Evolutionary conservation across 345 rosid species (phyloP).

Genomic region (Moricandia moricandioides): DNA sequence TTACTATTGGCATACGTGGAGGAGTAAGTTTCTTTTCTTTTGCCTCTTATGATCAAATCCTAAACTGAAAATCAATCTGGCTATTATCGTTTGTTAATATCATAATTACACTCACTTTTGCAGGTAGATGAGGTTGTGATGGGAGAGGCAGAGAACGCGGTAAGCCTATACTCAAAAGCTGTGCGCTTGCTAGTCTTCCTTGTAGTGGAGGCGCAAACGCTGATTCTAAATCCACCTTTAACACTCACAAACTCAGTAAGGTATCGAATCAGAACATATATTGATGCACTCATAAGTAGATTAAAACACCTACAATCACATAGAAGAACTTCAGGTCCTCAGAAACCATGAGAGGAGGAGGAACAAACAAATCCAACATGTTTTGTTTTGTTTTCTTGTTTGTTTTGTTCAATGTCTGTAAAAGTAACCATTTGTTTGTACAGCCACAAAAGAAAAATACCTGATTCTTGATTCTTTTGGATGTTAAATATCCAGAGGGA

Average conservation of each 20-base stretch:
- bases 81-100: not conserved
- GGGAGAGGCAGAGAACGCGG: constrained; percentile 71
- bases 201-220: constrained; percentile 80
- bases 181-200: constrained; percentile 69
- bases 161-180: constrained; percentile 64
- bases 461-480: constrained; percentile 53
- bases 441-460: constrained; percentile 39
- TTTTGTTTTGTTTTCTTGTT: not conserved
- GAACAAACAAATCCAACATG: constrained; percentile 6
- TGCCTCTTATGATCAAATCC: not conserved
- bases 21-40: constrained; percentile 60
- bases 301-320: constrained; percentile 55
- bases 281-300: constrained; percentile 62
- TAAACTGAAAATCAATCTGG: not conserved
- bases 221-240: constrained; percentile 82
- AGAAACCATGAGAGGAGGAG: constrained; percentile 33
- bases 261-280: constrained; percentile 62
- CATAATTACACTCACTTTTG: constrained; percentile 12
- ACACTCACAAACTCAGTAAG: constrained; percentile 85
- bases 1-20: constrained; percentile 67
- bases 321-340: constrained; percentile 50
- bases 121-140: constrained; percentile 86
- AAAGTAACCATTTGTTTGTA: constrained; percentile 47
- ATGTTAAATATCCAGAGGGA: constrained; percentile 15
- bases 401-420: constrained; percentile 9